Conservation (phyloP, 2,329 filamentous ascomycete species). For the Diaporthe batatas region DNA sequence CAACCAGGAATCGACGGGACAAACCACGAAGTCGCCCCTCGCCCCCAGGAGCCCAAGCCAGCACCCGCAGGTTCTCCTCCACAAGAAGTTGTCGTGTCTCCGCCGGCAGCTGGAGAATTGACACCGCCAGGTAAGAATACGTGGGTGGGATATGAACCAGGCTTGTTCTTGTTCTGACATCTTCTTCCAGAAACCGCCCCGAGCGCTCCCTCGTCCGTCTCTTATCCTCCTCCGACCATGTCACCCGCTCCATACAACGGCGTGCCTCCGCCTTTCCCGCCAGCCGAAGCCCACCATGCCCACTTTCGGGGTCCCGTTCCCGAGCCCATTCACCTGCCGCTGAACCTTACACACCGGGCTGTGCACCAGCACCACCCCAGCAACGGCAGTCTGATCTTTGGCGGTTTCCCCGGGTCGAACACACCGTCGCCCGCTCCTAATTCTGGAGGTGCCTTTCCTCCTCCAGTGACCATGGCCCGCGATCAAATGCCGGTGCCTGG, state of each 20-base stretch:
- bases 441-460: slow-evolving; percentile 62
- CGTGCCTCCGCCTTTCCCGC: slow-evolving; percentile 43
- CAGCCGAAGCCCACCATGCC: slow-evolving; percentile 35
- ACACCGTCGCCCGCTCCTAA: slow-evolving; percentile 69
- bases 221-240: slow-evolving; percentile 28
- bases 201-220: slow-evolving; percentile 36
- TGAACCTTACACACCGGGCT: slow-evolving; percentile 50
- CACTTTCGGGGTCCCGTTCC: slow-evolving; percentile 38
- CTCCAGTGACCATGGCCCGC: slow-evolving; percentile 52
- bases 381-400: slow-evolving; percentile 69
- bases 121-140: slow-evolving; percentile 40
- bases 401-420: slow-evolving; percentile 66
- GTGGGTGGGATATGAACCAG: not conserved
- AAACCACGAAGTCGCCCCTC: slow-evolving; percentile 1
- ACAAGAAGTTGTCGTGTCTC: slow-evolving; percentile 30
- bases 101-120: slow-evolving; percentile 32
- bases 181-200: slow-evolving; percentile 30
- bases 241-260: slow-evolving; percentile 36
- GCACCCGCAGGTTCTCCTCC: slow-evolving; percentile 23
- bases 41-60: slow-evolving; percentile 22
- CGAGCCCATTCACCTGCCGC: slow-evolving; percentile 39
- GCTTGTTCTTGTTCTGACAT: slow-evolving; percentile 9
- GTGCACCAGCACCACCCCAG: slow-evolving; percentile 68
- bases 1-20: slow-evolving; percentile 13
- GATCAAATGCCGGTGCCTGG: slow-evolving; percentile 45